Percentiles rank a stretch among this genome's conserved stretches.
phyloP scores from a whole-genome alignment of 2,329 filamentous ascomycete species.

The Tolypocladium paradoxum region DNA sequence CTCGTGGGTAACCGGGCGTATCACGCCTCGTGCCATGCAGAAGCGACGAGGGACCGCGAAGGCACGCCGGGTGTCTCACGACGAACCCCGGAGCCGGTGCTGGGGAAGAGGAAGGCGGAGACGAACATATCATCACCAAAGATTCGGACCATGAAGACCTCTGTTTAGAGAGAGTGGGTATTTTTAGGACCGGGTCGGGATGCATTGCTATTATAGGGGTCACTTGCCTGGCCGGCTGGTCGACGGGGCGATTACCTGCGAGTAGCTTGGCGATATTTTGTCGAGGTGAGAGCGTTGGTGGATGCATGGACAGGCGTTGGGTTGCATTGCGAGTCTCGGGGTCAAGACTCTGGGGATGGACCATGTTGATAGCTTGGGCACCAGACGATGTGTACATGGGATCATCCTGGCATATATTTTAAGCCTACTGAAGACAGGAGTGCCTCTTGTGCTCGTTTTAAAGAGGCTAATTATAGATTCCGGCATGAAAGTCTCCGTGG shows the following conservation, averaged over 20 bases:
- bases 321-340: neutral
- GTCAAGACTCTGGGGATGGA: neutral
- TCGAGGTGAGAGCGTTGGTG: neutral
- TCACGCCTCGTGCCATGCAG: slow-evolving; percentile 80
- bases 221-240: neutral
- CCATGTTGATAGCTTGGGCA: neutral
- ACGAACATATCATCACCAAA: slow-evolving; percentile 32
- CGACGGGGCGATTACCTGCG: neutral
- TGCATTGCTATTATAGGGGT: neutral
- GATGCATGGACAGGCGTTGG: neutral
- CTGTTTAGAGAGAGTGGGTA: slow-evolving; percentile 10
- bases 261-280: neutral
- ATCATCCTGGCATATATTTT: neutral
- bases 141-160: slow-evolving; percentile 24
- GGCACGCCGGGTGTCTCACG: slow-evolving; percentile 29
- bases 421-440: neutral
- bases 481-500: neutral
- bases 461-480: too few species aligned
- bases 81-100: slow-evolving; percentile 51
- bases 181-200: neutral
- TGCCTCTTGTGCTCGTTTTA: neutral
- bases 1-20: slow-evolving; percentile 71
- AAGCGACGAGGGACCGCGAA: slow-evolving; percentile 59
- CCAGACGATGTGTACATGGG: neutral
- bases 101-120: slow-evolving; percentile 70